Evolutionary conservation across 2,329 filamentous ascomycete genomes (phyloP).

Genomic region (Colletotrichum orbiculare): DNA sequence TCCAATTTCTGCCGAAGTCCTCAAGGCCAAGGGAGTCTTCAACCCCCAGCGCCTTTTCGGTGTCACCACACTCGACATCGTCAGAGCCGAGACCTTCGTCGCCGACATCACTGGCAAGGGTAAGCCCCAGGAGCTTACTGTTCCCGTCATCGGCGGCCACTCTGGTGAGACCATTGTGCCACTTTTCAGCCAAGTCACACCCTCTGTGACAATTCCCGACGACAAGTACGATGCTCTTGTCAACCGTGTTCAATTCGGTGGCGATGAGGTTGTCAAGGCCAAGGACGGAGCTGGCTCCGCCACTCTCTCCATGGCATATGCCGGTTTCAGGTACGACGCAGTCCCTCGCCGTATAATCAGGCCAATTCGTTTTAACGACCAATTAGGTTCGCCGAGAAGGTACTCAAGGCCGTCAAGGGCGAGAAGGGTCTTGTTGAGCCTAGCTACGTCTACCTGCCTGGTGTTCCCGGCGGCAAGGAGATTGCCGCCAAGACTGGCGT

Average conservation of each 20-base stretch:
- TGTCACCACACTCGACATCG: conserved; percentile 98
- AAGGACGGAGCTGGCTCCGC: conserved; percentile 93
- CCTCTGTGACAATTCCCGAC: conserved; percentile 80
- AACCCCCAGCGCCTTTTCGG: conserved; percentile 96
- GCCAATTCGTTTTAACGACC: conserved; percentile 38
- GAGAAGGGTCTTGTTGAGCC: conserved; percentile 95
- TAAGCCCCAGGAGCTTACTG: conserved; percentile 83
- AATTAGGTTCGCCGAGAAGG: conserved; percentile 87
- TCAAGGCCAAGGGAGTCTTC: conserved; percentile 93
- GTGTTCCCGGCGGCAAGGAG: conserved; percentile 86
- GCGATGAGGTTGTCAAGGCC: conserved; percentile 95
- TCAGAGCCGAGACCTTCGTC: conserved; percentile 97
- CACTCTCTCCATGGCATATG: conserved; percentile 94
- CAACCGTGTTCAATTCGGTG: conserved; percentile 97
- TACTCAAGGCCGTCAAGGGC: conserved; percentile 88
- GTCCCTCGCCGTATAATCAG: conserved; percentile 25
- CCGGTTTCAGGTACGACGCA: conserved; percentile 81
- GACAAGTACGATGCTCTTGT: conserved; percentile 93
- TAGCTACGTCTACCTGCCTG: conserved; percentile 94
- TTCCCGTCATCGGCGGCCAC: conserved; percentile 96
- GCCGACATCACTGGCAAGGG: conserved; percentile 85
- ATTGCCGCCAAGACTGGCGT: conserved; percentile 85
- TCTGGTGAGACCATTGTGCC: conserved; percentile 98
- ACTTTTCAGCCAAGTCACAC: conserved; percentile 91
- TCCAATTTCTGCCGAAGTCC: conserved; percentile 94